Evolutionary conservation across 306 rosid species (phyloP), one percentile per base, ranked within the genome.

Genomic region (Ormosia semicastrata): DNA sequence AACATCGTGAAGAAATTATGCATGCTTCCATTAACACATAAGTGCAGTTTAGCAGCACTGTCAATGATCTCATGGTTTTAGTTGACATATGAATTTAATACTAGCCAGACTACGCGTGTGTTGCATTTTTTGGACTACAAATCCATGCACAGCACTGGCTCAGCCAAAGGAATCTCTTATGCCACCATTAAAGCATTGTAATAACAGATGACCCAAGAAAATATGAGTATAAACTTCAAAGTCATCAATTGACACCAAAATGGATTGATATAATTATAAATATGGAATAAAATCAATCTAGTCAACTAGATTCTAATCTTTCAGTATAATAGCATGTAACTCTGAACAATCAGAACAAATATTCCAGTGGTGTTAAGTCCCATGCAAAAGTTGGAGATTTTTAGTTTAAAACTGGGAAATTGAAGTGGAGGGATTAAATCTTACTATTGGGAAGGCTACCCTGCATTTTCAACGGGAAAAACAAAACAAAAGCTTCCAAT

Each of bases 131-230:
- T 29, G 15, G 30, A 68, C 64, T 49, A 77, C 4, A 15, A 71
- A 65, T 40, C n/a, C 32, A 29, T 53, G 82, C 66, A 78, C 36
- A 52, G 30, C 73, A 58, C 33, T 80, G 75, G 34, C 60, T 10
- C 75, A 49, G 57, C 69, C 53, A 80, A 66, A 59, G 37, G 43
- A 73, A 57, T 29, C 70, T 11, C 70, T 36, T 33, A 7, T 59
- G 37, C 52, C 52, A 52, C 30, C 68, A 53, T 17, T 18, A 65
- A 53, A 56, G 33, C 17, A 43, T 34, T 34, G n/a, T 12, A 14
- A 40, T 11, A 56, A 43, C 2, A 58, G 73, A 63, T 14, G 13
- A 69, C 6, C 12, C 14, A n/a, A 34, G 40, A 40, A 65, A 52
- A 36, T n/a, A 44, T 32, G 68, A 66, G 47, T 49, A 67, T 54